Base-by-base conservation (phyloP, 768 basidiomycete species). In the Glaciozyma antarctica region DNA sequence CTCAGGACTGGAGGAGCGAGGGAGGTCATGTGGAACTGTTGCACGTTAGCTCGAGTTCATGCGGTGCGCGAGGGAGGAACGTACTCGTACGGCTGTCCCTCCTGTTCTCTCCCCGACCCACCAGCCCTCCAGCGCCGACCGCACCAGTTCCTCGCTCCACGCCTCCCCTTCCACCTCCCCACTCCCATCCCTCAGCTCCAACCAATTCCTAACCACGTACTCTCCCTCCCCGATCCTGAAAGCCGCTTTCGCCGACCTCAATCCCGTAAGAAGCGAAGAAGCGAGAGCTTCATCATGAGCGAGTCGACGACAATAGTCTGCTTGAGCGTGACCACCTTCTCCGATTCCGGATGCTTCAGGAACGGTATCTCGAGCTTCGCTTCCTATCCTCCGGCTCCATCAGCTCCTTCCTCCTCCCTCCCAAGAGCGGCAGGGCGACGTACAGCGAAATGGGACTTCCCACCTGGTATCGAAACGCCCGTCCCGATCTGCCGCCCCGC, bases 281-380 rank as follows among this genome's bases (percentile, higher is more conserved):
- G n/a, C n/a, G 67, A 68, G 44, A 65, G 21, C 6, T 57, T 43
- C 63, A 68, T 68, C 45, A 64, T 38, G 28, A 45, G 58, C 5
- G 63, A 62, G 10, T 61, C 60, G 63, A 68, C 64, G 26, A 68
- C 61, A 51, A 68, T 22, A 0, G 63, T 62, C 34, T 64, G 60
- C 51, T 68, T 68, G 63, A 60, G 57, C 6, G 63, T 65, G 47
- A 64, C 26, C 12, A 57, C 63, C 17, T 45, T 49, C 1, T 30
- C 10, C 13, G 21, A 1, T 2, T 41, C 9, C 21, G 52, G 61
- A 38, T 65, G 63, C 2, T 53, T 63, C 12, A 68, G 34, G 63
- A 65, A 65, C 12, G 67, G 67, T 2, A 68, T 45, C 48, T 68
- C 67, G 24, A 68, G 57, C 49, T 68, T 68, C n/a, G 67, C 67